These are phyloP conservation scores for Entoloma clypeatum DNA, from an alignment of 1,284 basidiomycete species.

Conservation along the genomic window DNA sequence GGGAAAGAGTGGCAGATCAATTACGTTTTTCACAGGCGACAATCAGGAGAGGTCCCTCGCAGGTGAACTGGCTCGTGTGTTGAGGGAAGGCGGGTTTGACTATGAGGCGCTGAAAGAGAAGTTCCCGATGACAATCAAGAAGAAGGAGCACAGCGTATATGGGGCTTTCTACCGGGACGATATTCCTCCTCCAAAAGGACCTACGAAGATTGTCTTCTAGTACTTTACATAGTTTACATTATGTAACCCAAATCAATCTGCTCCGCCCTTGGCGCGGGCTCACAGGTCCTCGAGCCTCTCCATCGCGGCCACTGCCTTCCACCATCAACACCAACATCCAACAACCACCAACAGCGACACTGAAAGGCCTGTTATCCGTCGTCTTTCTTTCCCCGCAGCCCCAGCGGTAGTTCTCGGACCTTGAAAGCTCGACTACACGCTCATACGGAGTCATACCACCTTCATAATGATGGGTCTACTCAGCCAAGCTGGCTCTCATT, in stretches of 20 bases:
- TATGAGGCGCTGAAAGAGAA: conserved; percentile 78
- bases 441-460: conserved; percentile 11
- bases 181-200: conserved; percentile 67
- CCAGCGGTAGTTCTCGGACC: neutral
- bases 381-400: neutral
- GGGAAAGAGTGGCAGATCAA: conserved; percentile 86
- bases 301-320: too few relatives aligned
- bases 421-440: too few relatives aligned
- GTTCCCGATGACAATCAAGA: conserved; percentile 97
- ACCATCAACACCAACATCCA: too few relatives aligned
- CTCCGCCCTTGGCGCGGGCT: too few relatives aligned
- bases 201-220: conserved; percentile 86
- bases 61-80: conserved; percentile 90
- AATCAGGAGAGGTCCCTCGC: conserved; percentile 84
- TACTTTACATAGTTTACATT: conserved; percentile 15
- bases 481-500: conserved; percentile 60
- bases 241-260: conserved; percentile 21
- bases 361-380: too few relatives aligned
- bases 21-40: conserved; percentile 96
- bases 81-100: conserved; percentile 84
- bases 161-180: conserved; percentile 86
- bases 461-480: conserved; percentile 72
- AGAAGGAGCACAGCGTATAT: conserved; percentile 84
- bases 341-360: too few relatives aligned
- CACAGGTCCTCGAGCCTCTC: too few relatives aligned